A percentile compares a stretch with the other conserved stretches of the same genome.
Conservation (phyloP, 1,284 basidiomycete species). For the Uromyces viciae-fabae region DNA sequence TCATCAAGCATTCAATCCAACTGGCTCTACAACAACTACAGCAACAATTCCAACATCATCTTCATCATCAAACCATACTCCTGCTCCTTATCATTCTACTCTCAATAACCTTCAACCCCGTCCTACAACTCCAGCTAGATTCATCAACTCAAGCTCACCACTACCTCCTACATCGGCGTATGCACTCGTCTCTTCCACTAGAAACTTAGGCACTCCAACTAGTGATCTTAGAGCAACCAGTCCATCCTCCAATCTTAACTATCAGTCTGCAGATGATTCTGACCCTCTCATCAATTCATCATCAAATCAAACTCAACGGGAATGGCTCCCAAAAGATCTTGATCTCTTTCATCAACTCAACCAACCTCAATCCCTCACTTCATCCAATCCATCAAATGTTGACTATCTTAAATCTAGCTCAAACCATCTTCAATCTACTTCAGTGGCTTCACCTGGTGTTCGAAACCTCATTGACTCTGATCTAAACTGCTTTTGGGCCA, state of each 20-base stretch:
- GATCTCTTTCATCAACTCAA: neutral
- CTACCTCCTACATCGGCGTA: constrained; percentile 17
- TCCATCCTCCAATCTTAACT: neutral
- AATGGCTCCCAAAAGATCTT: neutral
- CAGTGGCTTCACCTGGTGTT: neutral
- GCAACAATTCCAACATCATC: too few species aligned
- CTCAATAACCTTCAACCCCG: too few species aligned
- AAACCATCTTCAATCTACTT: neutral
- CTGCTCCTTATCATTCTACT: too few species aligned
- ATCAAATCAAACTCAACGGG: neutral
- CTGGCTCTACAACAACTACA: too few species aligned
- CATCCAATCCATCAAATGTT: too few species aligned
- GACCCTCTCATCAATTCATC: neutral
- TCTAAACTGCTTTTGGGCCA: constrained; percentile 31
- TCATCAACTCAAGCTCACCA: too few species aligned
- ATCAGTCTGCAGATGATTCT: neutral
- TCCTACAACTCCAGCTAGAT: too few species aligned
- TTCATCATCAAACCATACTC: too few species aligned
- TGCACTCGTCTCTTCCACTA: constrained; percentile 8
- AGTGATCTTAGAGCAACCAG: constrained; percentile 36
- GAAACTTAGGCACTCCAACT: constrained; percentile 28
- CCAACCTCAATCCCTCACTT: constrained; percentile 1
- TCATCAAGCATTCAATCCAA: too few species aligned
- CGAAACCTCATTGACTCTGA: neutral
- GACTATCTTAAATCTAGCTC: constrained; percentile 7